These are phyloP conservation scores for Amborella trichopoda DNA, from an alignment of 164 flowering plant species.

Conservation along the genomic window DNA sequence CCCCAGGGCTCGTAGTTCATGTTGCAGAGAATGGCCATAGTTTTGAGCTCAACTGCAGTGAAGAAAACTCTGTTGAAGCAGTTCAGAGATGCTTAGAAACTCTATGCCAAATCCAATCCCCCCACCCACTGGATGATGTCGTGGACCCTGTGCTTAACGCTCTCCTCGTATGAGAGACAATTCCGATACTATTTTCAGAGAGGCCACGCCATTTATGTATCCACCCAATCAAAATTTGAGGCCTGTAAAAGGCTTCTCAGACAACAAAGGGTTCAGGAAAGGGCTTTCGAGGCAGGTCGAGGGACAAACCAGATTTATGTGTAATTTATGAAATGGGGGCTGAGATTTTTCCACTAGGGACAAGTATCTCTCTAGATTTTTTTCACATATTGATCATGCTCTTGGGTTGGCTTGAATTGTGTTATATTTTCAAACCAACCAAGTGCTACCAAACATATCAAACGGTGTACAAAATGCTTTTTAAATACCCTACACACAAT, in stretches of 20 bases:
- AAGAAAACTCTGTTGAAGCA: conserved; percentile 45
- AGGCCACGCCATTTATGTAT: conserved; percentile 49
- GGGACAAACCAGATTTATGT: conserved; percentile 48
- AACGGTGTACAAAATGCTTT: no score
- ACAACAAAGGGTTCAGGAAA: conserved; percentile 79
- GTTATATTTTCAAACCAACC: no score
- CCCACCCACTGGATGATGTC: conserved; percentile 87
- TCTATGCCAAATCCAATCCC: conserved; percentile 31
- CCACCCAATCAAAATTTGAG: conserved; percentile 37
- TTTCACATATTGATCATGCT: no score
- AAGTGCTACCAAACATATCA: no score
- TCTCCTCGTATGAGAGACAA: conserved; percentile 80
- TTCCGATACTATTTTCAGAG: conserved; percentile 74
- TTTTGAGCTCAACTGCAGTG: conserved; percentile 65
- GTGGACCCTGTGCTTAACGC: conserved; percentile 93
- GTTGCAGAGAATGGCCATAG: conserved; percentile 89
- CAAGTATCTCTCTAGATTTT: no score
- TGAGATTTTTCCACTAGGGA: no score
- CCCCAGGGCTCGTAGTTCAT: no score
- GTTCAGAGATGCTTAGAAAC: conserved; percentile 66
- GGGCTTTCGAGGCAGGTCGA: conserved; percentile 77
- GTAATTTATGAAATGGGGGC: conserved; percentile 81
- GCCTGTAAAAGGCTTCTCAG: conserved; percentile 50
- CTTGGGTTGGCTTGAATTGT: no score
- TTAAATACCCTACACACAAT: no score